phyloP scores from a whole-genome alignment of 2,329 filamentous ascomycete species.

The Dryadomyces quercivorus region DNA sequence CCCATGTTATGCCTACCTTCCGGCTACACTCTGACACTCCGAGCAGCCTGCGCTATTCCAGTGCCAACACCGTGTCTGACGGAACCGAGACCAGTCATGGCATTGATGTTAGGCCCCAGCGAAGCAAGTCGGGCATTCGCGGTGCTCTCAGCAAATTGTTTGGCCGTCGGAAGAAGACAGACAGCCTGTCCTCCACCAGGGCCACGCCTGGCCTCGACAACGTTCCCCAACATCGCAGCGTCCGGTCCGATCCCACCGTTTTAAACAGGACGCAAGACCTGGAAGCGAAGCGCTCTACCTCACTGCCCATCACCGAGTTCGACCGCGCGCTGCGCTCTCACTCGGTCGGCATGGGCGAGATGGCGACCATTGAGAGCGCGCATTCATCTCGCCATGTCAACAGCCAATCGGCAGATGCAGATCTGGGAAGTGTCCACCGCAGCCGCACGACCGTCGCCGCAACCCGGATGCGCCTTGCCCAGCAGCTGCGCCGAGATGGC shows the following conservation, averaged over 20 bases:
- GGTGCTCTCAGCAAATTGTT: slow-evolving; percentile 45
- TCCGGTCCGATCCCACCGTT: slow-evolving; percentile 23
- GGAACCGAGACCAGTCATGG: slow-evolving; percentile 8
- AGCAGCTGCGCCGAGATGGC: slow-evolving; percentile 20
- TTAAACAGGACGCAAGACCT: slow-evolving; percentile 10
- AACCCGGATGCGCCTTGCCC: slow-evolving; percentile 23
- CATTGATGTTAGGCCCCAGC: slow-evolving; percentile 22
- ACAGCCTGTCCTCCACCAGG: slow-evolving; percentile 16
- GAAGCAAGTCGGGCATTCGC: slow-evolving; percentile 47
- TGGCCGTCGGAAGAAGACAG: slow-evolving; percentile 40
- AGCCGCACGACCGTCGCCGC: slow-evolving; percentile 29
- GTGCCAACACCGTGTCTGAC: slow-evolving; percentile 28
- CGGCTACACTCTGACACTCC: slow-evolving; percentile 23
- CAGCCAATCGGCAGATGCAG: slow-evolving; percentile 14
- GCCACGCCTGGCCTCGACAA: slow-evolving; percentile 16
- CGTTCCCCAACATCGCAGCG: slow-evolving; percentile 33
- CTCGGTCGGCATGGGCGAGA: slow-evolving; percentile 44
- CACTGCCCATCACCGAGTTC: slow-evolving; percentile 47
- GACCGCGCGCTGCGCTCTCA: slow-evolving; percentile 49
- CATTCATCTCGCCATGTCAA: slow-evolving; percentile 41
- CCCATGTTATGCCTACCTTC: slow-evolving; percentile 7
- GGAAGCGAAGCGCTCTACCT: slow-evolving; percentile 42
- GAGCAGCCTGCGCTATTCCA: slow-evolving; percentile 34
- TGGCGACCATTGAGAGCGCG: slow-evolving; percentile 37
- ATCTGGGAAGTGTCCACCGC: background rate